A percentile compares a stretch with the other conserved stretches of the same genome.
phyloP scores from a whole-genome alignment of 805 yeast species.

The Wickerhamiella domercqiae region DNA sequence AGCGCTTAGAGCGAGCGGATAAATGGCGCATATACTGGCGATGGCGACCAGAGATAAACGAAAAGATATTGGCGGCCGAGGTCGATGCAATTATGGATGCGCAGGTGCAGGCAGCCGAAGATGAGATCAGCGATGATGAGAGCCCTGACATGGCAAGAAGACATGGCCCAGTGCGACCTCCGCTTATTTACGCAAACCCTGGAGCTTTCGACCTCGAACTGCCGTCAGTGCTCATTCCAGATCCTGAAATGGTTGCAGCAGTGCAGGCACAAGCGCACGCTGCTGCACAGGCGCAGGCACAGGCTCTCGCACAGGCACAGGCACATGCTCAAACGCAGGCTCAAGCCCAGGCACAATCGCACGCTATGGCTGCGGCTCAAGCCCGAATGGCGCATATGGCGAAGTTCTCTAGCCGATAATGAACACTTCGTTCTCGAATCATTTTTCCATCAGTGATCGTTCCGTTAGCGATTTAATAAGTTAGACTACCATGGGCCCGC shows the following conservation, averaged over 20 bases:
- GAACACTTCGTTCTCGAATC: too few relatives aligned
- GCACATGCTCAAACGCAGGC: background rate
- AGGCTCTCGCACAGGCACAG: too few relatives aligned
- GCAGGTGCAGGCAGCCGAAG: constrained; percentile 12
- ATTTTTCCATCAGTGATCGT: too few relatives aligned
- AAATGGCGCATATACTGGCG: constrained; percentile 25
- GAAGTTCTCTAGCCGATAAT: too few relatives aligned
- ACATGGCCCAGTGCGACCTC: constrained; percentile 11
- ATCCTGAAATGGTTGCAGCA: constrained; percentile 14
- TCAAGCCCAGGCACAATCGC: constrained; percentile 2
- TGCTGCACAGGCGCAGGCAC: constrained; percentile 4
- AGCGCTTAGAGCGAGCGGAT: constrained; percentile 19
- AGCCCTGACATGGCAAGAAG: constrained; percentile 3
- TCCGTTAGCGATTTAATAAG: too few relatives aligned
- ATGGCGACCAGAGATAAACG: constrained; percentile 12
- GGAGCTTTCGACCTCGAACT: constrained; percentile 17
- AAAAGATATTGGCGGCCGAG: constrained; percentile 13
- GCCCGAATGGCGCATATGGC: too few relatives aligned
- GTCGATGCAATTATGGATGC: constrained; percentile 16
- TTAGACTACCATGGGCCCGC: too few relatives aligned
- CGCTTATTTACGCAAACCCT: constrained; percentile 12
- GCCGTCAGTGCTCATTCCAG: constrained; percentile 18
- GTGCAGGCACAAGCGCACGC: constrained; percentile 4
- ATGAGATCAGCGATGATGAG: constrained; percentile 15
- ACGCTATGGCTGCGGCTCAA: too few relatives aligned